Evolutionary conservation across 768 basidiomycete species (phyloP), one percentile per base, ranked within the genome.

Genomic region (Russula lepida): DNA sequence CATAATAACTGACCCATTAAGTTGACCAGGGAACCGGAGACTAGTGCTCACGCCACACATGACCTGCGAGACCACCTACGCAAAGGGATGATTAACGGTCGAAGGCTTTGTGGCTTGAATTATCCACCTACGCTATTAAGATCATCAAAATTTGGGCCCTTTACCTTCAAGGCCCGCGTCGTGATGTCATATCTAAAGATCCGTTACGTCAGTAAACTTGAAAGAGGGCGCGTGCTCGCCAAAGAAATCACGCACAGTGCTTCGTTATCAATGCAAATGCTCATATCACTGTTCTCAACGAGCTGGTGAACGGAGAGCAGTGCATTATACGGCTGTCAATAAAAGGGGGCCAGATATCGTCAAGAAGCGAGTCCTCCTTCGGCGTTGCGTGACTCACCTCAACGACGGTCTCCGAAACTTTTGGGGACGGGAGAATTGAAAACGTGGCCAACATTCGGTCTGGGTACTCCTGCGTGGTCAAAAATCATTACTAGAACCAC

Each of bases 1-100:
- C 43, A 30, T 13, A 6, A 8, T 35, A 70, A 63, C 81, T 12
- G 60, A 88, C 88, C 90, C 91, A 69, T 95, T 95, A 58, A 95
- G 76, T 71, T 94, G 92, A 32, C 92, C 92, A n/a, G 93, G 91
- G 79, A 95, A 93, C 43, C 92, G 86, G 60, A 95, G 76, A 68
- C 89, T 89, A 2, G 93, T 95, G 69, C 89, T 94, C 52, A 95
- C 86, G 50, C 95, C 95, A 63, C 89, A 89, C 92, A 98, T 95
- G 39, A 95, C 92, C 70, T 85, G 86, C 1, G 93, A 80, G 53
- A 97, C 84, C 39, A 95, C 74, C 83, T 85, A 43, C 4, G 32
- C 12, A 61, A 59, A 39, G 3, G 25, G 44, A 54, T 4, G 7
- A 33, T 56, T 21, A 58, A 41, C 4, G 50, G 37, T 39, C 11